Evolutionary conservation across 345 rosid species (phyloP).

Genomic region (Camelina neglecta): DNA sequence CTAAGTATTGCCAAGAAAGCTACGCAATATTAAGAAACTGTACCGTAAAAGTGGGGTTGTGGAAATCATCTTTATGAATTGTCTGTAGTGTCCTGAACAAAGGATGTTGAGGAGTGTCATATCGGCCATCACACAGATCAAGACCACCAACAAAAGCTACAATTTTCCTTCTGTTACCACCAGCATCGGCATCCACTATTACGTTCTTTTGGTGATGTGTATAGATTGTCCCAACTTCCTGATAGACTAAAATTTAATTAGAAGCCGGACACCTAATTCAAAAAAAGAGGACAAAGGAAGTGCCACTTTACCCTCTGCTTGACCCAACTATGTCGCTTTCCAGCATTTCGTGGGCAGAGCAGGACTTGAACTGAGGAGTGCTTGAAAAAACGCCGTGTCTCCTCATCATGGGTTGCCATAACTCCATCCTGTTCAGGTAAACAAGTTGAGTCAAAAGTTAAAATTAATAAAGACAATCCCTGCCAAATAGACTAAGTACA

Average conservation of each 20-base stretch:
- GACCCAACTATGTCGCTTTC: slow-evolving; percentile 88
- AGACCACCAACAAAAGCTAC: slow-evolving; percentile 78
- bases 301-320: slow-evolving; percentile 73
- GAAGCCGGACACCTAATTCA: background rate
- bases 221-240: slow-evolving; percentile 80
- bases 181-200: slow-evolving; percentile 79
- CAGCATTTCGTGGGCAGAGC: slow-evolving; percentile 93
- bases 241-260: slow-evolving; percentile 20
- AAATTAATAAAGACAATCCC: background rate
- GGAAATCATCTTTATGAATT: slow-evolving; percentile 60
- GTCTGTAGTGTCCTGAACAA: slow-evolving; percentile 60
- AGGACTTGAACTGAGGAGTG: slow-evolving; percentile 93
- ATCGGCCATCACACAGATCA: slow-evolving; percentile 69
- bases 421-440: slow-evolving; percentile 72
- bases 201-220: slow-evolving; percentile 82
- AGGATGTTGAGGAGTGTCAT: slow-evolving; percentile 70
- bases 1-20: slow-evolving; percentile 24
- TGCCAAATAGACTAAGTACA: slow-evolving; percentile 6
- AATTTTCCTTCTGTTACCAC: slow-evolving; percentile 60
- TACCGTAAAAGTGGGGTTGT: slow-evolving; percentile 70
- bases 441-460: slow-evolving; percentile 12
- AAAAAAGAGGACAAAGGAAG: background rate
- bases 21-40: slow-evolving; percentile 22
- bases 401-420: slow-evolving; percentile 97
- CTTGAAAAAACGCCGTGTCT: slow-evolving; percentile 92